Base-by-base conservation (phyloP, 2,329 filamentous ascomycete genomes). In the Lasiodiplodia sp. region DNA sequence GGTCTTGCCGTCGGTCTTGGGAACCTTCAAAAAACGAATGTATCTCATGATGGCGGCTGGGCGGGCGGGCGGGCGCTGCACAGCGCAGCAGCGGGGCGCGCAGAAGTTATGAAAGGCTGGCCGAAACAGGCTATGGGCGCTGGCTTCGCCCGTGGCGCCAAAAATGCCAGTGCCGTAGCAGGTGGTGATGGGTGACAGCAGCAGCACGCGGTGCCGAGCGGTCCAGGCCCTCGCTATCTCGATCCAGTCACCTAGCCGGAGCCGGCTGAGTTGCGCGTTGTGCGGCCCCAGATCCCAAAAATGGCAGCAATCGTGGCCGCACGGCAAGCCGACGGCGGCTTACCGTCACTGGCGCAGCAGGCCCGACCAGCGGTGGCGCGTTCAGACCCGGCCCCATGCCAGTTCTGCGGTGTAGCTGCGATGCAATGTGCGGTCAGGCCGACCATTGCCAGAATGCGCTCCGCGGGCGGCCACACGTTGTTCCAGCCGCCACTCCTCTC, bases 21-120 rank as follows among this genome's bases (percentile, higher is more conserved):
- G 89, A 2, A 86, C 81, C 73, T 91, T 92, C 72, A 92, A 83
- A 73, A 92, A 91, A 70, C 90, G 89, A 73, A 92, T 83, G 76
- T 90, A 91, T 71, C 88, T 74, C 80, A 81, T 81, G 40, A 18
- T 52, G 58, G 11, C 34, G 44, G 56, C 40, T 44, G 40, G 44
- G 47, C 25, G 23, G 34, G 47, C n/a, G 44, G 21, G 28, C 23
- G 25, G n/a, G 34, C 10, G 25, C n/a, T 23, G 23, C 40, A 12
- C 14, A 12, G 38, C 14, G 3, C 23, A 68, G 57, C 66, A 68
- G 66, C 47, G 57, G 66, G 57, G 47, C 21, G 16, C 23, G 34
- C 52, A 21, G 21, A 34, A 31, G 52, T 55, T 66, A 56, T 56
- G 52, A 55, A 66, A 31, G 21, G 37, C 57, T 44, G 57, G 37